phyloP scores from a whole-genome alignment of 176 grass and related monocot genomes.

The Secale cereale region DNA sequence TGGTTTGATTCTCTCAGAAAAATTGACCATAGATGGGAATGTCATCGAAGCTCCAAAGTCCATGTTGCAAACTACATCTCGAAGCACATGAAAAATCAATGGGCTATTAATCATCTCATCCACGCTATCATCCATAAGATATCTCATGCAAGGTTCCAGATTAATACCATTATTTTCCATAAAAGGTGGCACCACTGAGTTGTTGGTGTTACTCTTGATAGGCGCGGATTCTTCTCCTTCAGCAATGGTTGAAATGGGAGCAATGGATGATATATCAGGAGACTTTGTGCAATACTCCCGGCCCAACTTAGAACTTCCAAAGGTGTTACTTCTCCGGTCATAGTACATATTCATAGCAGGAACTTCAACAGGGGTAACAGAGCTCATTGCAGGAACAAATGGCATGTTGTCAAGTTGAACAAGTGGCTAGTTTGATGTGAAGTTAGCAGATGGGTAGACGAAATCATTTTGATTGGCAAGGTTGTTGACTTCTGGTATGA shows the following conservation, averaged over 20 bases:
- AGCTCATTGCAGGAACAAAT: constrained; percentile 32
- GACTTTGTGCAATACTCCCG: constrained; percentile 58
- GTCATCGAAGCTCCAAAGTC: constrained; percentile 86
- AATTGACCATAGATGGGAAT: constrained; percentile 29
- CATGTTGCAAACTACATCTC: constrained; percentile 43
- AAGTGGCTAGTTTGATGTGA: too few species aligned
- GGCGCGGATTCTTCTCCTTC: constrained; percentile 1
- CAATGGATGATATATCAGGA: constrained; percentile 38
- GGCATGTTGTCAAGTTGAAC: constrained; percentile 11
- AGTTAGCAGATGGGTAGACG: too few species aligned
- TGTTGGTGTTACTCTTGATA: too few species aligned
- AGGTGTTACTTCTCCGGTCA: constrained; percentile 69
- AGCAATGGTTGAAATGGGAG: constrained; percentile 31
- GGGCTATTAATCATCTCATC: constrained; percentile 51
- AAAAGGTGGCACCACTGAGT: constrained; percentile 13
- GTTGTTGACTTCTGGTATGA: constrained; percentile 26
- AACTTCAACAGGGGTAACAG: constrained; percentile 29
- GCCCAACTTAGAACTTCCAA: constrained; percentile 34
- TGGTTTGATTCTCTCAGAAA: constrained; percentile 21
- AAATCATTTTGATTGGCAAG: constrained; percentile 24
- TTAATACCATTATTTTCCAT: constrained; percentile 34
- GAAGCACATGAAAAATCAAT: constrained; percentile 37
- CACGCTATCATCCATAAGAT: constrained; percentile 36
- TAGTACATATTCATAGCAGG: constrained; percentile 44
- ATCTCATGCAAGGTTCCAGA: constrained; percentile 64